Evolutionary conservation across 495 filamentous ascomycete genomes (phyloP).

Genomic region (Penicillium parvum): DNA sequence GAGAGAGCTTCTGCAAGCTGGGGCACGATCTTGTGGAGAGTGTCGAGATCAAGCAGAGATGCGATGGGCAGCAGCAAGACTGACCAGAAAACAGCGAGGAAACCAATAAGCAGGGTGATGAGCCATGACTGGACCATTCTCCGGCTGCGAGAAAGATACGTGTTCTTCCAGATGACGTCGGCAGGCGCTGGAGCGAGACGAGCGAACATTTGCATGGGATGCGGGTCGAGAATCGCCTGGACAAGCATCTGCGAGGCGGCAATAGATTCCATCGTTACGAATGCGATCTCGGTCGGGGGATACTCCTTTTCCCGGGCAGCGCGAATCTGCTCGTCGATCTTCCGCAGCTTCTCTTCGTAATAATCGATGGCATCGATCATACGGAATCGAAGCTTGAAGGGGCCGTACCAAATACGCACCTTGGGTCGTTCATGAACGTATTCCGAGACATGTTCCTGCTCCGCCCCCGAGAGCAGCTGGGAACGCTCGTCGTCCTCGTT

Average conservation of each 20-base stretch:
- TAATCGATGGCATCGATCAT: constrained; percentile 90
- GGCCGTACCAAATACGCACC: constrained; percentile 73
- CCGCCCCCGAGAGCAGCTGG: constrained; percentile 49
- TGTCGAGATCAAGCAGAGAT: constrained; percentile 68
- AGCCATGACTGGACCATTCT: constrained; percentile 74
- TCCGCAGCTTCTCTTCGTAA: constrained; percentile 80
- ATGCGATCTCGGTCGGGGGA: constrained; percentile 74
- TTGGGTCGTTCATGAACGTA: constrained; percentile 57
- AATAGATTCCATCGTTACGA: constrained; percentile 95
- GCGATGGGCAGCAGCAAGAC: constrained; percentile 78
- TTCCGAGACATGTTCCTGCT: constrained; percentile 31
- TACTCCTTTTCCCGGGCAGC: constrained; percentile 71
- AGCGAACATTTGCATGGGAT: constrained; percentile 77
- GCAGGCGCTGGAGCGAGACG: constrained; percentile 81
- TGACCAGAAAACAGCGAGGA: constrained; percentile 88
- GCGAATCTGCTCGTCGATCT: constrained; percentile 72
- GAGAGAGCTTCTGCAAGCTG: constrained; percentile 63
- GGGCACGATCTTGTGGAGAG: constrained; percentile 68
- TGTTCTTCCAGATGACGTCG: constrained; percentile 91
- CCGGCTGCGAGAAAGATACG: constrained; percentile 70
- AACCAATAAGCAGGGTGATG: constrained; percentile 73
- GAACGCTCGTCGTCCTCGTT: constrained; percentile 46
- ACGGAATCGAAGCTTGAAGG: constrained; percentile 64
- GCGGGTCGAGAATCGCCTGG: constrained; percentile 86
- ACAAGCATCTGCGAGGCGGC: constrained; percentile 91